Conservation (phyloP, 345 rosid species). For the Boechera stricta region DNA sequence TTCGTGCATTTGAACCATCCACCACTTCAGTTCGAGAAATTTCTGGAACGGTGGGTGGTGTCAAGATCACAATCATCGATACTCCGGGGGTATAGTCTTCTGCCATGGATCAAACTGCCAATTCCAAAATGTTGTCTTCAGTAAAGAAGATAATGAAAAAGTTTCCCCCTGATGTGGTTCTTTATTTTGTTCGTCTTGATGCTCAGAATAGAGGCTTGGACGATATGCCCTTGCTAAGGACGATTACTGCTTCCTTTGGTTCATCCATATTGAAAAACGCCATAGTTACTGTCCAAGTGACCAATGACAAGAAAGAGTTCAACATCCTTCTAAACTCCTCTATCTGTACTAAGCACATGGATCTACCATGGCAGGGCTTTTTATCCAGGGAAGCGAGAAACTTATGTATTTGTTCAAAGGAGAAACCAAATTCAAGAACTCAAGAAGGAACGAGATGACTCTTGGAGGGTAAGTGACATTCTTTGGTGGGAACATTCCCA, state of each 20-base stretch:
- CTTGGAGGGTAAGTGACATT: conserved; percentile 67
- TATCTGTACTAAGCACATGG: conserved; percentile 64
- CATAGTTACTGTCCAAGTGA: conserved; percentile 58
- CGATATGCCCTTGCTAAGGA: conserved; percentile 64
- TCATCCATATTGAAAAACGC: conserved; percentile 77
- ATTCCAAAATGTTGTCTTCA: conserved; percentile 58
- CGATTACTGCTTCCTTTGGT: conserved; percentile 66
- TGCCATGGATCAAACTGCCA: conserved; percentile 63
- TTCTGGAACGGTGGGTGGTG: conserved; percentile 64
- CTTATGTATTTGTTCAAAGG: conserved; percentile 67
- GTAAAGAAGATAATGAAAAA: conserved; percentile 63
- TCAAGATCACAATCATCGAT: conserved; percentile 50
- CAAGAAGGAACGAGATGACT: conserved; percentile 57
- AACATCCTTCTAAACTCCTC: conserved; percentile 77
- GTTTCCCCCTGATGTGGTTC: conserved; percentile 78
- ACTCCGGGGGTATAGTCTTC: conserved; percentile 71
- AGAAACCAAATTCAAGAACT: conserved; percentile 73
- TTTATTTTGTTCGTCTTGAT: conserved; percentile 79
- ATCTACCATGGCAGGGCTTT: conserved; percentile 79
- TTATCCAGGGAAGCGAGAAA: conserved; percentile 75
- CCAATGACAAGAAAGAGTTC: conserved; percentile 87
- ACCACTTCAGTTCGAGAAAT: conserved; percentile 70
- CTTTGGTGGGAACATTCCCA: conserved; percentile 60
- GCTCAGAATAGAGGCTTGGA: conserved; percentile 69
- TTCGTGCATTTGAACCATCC: conserved; percentile 80